phyloP scores from a whole-genome alignment of 257 asterid species.

The Fraxinus americana region DNA sequence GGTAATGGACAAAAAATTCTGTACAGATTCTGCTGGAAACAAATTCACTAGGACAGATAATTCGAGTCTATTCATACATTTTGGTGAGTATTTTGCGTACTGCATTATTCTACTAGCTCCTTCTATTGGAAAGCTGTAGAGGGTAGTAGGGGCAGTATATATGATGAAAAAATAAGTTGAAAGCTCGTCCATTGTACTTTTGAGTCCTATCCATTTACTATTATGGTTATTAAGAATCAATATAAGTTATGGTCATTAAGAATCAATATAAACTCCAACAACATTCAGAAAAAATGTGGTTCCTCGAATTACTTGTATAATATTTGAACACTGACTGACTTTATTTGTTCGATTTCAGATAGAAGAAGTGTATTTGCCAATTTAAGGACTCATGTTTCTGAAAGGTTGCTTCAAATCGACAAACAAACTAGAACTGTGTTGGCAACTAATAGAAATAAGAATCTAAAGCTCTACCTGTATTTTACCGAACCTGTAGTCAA shows the following conservation, averaged over 20 bases:
- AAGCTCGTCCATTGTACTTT: neutral
- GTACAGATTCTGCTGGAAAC: slow-evolving; percentile 86
- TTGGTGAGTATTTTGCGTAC: slow-evolving; percentile 54
- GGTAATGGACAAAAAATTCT: slow-evolving; percentile 73
- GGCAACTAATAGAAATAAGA: slow-evolving; percentile 67
- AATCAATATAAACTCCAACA: neutral
- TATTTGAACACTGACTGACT: slow-evolving; percentile 4
- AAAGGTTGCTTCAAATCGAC: slow-evolving; percentile 64
- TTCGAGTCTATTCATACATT: slow-evolving; percentile 69
- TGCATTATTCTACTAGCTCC: neutral
- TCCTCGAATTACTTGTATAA: neutral
- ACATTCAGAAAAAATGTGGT: neutral
- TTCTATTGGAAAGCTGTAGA: neutral
- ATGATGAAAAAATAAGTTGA: too few species aligned
- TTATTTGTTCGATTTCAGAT: slow-evolving; percentile 47
- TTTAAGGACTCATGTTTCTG: slow-evolving; percentile 81
- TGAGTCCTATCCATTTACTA: neutral
- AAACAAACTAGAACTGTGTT: slow-evolving; percentile 67
- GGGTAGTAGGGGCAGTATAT: neutral
- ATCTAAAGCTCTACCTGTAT: slow-evolving; percentile 69
- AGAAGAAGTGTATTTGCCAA: slow-evolving; percentile 67
- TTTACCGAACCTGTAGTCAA: slow-evolving; percentile 79
- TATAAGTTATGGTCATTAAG: neutral
- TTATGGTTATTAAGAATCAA: neutral
- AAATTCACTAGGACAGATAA: slow-evolving; percentile 65